These are phyloP conservation scores for Powellomyces hirtus DNA, from an alignment of 192 early-diverging fungal genomes.

Conservation along the genomic window DNA sequence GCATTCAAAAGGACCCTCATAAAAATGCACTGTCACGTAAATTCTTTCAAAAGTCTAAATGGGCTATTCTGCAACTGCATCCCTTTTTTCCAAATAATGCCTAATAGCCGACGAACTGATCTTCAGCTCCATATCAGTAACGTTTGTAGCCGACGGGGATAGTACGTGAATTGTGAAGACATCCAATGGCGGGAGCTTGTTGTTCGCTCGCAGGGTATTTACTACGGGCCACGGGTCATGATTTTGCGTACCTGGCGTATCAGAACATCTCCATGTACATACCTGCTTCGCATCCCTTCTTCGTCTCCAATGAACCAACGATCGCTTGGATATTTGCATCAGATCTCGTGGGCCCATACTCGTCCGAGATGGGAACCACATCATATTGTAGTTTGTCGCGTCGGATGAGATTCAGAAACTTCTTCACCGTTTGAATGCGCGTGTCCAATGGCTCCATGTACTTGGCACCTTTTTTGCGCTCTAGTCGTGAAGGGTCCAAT, in stretches of 20 bases:
- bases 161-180: constrained; percentile 73
- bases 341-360: constrained; percentile 79
- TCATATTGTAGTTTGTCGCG: constrained; percentile 36
- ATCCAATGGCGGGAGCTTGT: constrained; percentile 52
- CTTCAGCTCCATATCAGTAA: constrained; percentile 58
- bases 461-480: constrained; percentile 68
- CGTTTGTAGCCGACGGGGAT: constrained; percentile 39
- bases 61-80: too few species aligned
- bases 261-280: neutral
- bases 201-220: constrained; percentile 69
- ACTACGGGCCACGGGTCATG: constrained; percentile 42
- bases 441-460: constrained; percentile 64
- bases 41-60: too few species aligned
- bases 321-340: constrained; percentile 74
- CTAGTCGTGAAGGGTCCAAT: constrained; percentile 52
- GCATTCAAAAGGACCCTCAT: too few species aligned
- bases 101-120: constrained; percentile 81
- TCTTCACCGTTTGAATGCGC: constrained; percentile 57
- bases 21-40: too few species aligned
- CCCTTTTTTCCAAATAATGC: constrained; percentile 39
- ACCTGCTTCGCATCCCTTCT: constrained; percentile 70
- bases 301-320: constrained; percentile 82
- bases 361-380: constrained; percentile 74
- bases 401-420: constrained; percentile 58
- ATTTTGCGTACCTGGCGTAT: neutral